Conservation (phyloP, 495 filamentous ascomycete species). For the Aeminium ludgeri region DNA sequence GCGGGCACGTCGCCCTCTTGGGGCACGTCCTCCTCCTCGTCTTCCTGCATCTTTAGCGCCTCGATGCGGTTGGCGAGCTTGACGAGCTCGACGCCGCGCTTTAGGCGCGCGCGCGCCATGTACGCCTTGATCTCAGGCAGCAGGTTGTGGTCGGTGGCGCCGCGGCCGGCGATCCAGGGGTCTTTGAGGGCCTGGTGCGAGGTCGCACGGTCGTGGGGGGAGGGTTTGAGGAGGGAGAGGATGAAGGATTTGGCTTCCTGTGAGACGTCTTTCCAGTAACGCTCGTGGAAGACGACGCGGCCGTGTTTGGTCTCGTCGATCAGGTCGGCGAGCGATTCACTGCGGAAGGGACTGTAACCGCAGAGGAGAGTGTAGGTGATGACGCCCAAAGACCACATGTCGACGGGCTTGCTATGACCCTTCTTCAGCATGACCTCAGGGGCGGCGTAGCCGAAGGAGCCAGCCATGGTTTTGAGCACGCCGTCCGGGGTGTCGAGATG, state of each 20-base stretch:
- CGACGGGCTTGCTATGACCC: constrained; percentile 95
- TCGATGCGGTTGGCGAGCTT: constrained; percentile 96
- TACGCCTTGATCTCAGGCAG: constrained; percentile 93
- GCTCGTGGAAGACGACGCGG: constrained; percentile 90
- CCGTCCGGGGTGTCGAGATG: constrained; percentile 84
- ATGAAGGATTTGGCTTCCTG: constrained; percentile 95
- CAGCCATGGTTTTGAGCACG: constrained; percentile 94
- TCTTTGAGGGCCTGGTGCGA: constrained; percentile 74
- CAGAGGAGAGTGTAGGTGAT: constrained; percentile 99
- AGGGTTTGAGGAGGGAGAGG: constrained; percentile 56
- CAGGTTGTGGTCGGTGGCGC: constrained; percentile 85
- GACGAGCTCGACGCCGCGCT: constrained; percentile 89
- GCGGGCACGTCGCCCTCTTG: constrained; percentile 44
- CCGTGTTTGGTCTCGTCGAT: constrained; percentile 87
- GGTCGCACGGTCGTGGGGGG: constrained; percentile 58
- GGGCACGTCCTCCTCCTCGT: constrained; percentile 61
- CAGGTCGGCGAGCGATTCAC: constrained; percentile 79
- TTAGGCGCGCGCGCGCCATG: constrained; percentile 76
- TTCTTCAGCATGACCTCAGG: constrained; percentile 97
- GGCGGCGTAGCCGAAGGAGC: constrained; percentile 94
- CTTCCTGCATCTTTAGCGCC: constrained; percentile 87
- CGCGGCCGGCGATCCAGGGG: constrained; percentile 78
- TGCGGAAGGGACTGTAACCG: constrained; percentile 94
- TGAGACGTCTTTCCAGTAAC: constrained; percentile 97
- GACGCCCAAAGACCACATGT: constrained; percentile 98